phyloP scores from a whole-genome alignment of 805 yeast genomes.

The Candida krabiensis region DNA sequence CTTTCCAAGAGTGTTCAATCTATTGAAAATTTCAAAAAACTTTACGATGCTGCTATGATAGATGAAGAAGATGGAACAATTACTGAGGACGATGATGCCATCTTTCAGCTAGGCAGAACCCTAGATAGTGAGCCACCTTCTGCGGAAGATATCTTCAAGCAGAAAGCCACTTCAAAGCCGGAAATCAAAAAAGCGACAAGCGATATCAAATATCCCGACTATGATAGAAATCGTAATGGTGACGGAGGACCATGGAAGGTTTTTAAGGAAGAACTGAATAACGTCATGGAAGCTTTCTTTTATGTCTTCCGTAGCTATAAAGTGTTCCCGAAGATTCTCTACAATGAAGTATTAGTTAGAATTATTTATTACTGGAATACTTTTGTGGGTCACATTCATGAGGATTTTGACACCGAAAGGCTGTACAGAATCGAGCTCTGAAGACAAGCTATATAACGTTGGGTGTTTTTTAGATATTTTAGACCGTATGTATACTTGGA shows the following conservation, averaged over 20 bases:
- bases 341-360: slow-evolving; percentile 48
- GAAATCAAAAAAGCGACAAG: slow-evolving; percentile 6
- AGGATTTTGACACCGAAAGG: slow-evolving; percentile 32
- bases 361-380: slow-evolving; percentile 65
- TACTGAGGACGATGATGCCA: slow-evolving; percentile 5
- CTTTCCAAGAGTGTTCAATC: slow-evolving; percentile 81
- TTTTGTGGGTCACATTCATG: slow-evolving; percentile 61
- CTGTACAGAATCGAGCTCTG: slow-evolving; percentile 28
- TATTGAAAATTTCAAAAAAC: slow-evolving; percentile 64
- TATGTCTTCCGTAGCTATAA: slow-evolving; percentile 68
- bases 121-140: slow-evolving; percentile 16
- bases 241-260: slow-evolving; percentile 34
- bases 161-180: slow-evolving; percentile 21
- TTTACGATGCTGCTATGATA: slow-evolving; percentile 41
- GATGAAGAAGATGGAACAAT: slow-evolving; percentile 26
- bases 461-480: too few relatives aligned
- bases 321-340: slow-evolving; percentile 65
- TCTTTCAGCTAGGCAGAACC: neutral
- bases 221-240: slow-evolving; percentile 12
- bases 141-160: slow-evolving; percentile 54
- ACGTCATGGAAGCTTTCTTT: slow-evolving; percentile 56
- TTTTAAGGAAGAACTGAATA: slow-evolving; percentile 49
- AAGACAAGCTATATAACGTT: too few relatives aligned
- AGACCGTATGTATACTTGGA: too few relatives aligned
- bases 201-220: slow-evolving; percentile 27